Evolutionary conservation across 2,329 filamentous ascomycete genomes (phyloP), one percentile per base, ranked within the genome.

Genomic region (Arthrocladium fulminans): DNA sequence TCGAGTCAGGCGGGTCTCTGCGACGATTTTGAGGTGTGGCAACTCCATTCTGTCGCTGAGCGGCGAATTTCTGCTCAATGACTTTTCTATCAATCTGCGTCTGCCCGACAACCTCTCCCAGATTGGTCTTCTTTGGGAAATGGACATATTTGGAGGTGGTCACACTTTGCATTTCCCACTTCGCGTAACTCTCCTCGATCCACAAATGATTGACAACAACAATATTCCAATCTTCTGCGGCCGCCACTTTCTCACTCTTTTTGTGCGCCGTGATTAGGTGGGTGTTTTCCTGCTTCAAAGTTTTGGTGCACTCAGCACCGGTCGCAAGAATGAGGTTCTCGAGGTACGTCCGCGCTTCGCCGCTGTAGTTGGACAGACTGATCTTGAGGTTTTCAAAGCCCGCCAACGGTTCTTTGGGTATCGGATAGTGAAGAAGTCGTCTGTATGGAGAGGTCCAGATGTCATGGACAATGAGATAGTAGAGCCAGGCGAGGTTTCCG

Each of bases 171-270:
- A 84, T 71, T 60, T 85, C 77, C 70, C 88, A 95, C 63, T 85
- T 88, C 1, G 90, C 88, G 62, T 97, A 98, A 66, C 88, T 94
- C 62, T 98, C 92, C 65, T 98, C 92, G 39, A 98, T 76, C 92
- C 92, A 98, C 1, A 98, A 74, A 63, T 98, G 92, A 64, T 97
- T 98, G 59, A 95, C 73, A 59, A 95, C 84, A 49, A 88, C 73
- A 47, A 97, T 83, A 46, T 84, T 84, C 92, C 92, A 98, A 67
- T 97, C 92, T 52, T 80, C 79, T 0, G 92, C 92, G 1, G 92
- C 92, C 30, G 84, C 82, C 64, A 86, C 96, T 67, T 98, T 98
- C 62, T 97, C 92, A 61, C 90, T 94, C 49, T 81, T 80, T 50
- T 83, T 81, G 58, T 94, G 85, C 3, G 92, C 92, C 0, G 90